Base-by-base conservation (phyloP, 1,284 basidiomycete genomes). In the Amylostereum chailletii region DNA sequence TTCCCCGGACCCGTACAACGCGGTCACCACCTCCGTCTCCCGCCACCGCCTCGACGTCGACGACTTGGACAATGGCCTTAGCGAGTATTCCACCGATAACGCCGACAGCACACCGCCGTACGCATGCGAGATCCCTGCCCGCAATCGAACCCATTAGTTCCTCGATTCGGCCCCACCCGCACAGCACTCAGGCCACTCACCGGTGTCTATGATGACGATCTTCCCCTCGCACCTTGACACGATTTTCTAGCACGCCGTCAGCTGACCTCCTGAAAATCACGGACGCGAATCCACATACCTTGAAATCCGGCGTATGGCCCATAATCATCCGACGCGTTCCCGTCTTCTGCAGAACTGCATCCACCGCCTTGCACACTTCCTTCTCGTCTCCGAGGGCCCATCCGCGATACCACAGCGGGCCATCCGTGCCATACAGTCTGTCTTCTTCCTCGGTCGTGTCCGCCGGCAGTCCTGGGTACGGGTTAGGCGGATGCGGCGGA, bases 231-330 rank as follows among this genome's bases (percentile, higher is more conserved):
- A 96, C 51, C 91, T 73, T 10, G 87, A 81, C 1, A 87, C 80
- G 42, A 95, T 93, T 57, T 77, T 76, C 76, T 86, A 49, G 27
- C 38, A 10, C 42, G 8, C 49, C 32, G 44, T 50, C 39, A 57
- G 38, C 29, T 37, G 38, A 34, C 34, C 52, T 26, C 36, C 7
- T 33, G 7, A 19, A 5, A 3, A 42, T 46, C 34, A 39, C 10
- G 26, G 37, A 43, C 47, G 45, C 42, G 27, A 30, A 27, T 11
- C 11, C 31, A 7, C 71, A 26, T 56, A 81, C 85, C 57, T 84
- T 75, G 60, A 94, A 91, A 63, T 94, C 76, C 0, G 93, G 93
- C 0, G 94, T 97, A 64, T 97, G 94, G 0, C 94, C 94, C 86
- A 94, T 94, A 41, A 97, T 81, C 78, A 96, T 82, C 55, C 90